phyloP scores from a whole-genome alignment of 805 yeast genomes.

The Starmerella kuoi region DNA sequence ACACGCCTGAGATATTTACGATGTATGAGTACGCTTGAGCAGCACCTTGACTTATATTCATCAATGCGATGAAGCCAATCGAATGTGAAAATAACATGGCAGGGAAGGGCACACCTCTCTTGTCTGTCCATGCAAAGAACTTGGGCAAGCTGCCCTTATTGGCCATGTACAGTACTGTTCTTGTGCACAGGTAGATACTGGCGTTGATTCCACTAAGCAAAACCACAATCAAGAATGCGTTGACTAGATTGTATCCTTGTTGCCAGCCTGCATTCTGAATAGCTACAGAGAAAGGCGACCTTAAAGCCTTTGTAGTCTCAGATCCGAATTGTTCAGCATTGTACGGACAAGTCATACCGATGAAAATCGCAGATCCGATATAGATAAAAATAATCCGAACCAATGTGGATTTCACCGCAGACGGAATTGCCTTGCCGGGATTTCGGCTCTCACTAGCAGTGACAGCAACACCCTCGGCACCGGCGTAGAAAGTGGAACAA shows the following conservation, averaged over 20 bases:
- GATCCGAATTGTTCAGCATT: conserved; percentile 36
- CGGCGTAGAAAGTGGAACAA: conserved; percentile 49
- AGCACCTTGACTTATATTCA: conserved; percentile 49
- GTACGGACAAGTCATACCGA: conserved; percentile 51
- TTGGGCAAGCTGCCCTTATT: conserved; percentile 49
- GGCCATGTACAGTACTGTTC: conserved; percentile 55
- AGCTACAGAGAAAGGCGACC: conserved; percentile 42
- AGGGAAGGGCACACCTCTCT: conserved; percentile 51
- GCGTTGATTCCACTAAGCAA: conserved; percentile 60
- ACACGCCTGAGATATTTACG: conserved; percentile 52
- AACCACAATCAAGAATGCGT: conserved; percentile 50
- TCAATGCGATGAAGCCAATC: conserved; percentile 40
- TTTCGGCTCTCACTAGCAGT: conserved; percentile 53
- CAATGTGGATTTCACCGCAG: conserved; percentile 47
- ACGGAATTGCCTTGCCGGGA: conserved; percentile 49
- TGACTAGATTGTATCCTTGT: conserved; percentile 41
- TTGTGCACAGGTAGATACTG: conserved; percentile 54
- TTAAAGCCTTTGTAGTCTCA: conserved; percentile 36
- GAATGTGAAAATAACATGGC: conserved; percentile 45
- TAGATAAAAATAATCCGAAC: conserved; percentile 44
- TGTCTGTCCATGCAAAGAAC: conserved; percentile 40
- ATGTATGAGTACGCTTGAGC: conserved; percentile 48
- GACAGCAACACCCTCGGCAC: conserved; percentile 49
- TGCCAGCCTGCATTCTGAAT: conserved; percentile 42
- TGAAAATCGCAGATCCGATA: conserved; percentile 45